phyloP scores from a whole-genome alignment of 345 rosid species.

The Trapa bicornis region DNA sequence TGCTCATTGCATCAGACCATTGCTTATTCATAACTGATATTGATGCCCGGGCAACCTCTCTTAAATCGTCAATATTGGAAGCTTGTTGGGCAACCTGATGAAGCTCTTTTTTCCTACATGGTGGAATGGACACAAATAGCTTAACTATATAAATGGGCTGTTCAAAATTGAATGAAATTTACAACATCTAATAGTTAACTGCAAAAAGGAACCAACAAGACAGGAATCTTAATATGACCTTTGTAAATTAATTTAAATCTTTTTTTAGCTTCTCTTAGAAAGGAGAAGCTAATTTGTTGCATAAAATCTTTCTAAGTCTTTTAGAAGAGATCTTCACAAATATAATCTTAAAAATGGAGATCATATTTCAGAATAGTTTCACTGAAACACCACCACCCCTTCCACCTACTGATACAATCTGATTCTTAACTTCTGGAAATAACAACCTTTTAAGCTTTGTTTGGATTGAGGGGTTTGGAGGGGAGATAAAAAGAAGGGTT shows the following conservation, averaged over 20 bases:
- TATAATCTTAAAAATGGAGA: background rate
- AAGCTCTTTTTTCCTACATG: conserved; percentile 68
- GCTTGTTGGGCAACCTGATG: conserved; percentile 95
- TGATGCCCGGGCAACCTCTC: conserved; percentile 64
- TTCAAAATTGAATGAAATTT: background rate
- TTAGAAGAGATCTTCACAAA: background rate
- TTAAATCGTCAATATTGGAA: conserved; percentile 72
- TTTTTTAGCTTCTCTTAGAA: background rate
- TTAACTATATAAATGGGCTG: background rate
- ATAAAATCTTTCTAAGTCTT: background rate
- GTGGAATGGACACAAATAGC: background rate
- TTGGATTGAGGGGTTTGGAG: no score
- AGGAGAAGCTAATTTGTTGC: background rate
- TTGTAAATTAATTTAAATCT: background rate
- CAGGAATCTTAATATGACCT: background rate
- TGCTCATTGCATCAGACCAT: conserved; percentile 79
- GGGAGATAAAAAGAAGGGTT: no score
- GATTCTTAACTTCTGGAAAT: background rate
- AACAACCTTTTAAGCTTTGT: no score
- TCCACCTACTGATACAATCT: background rate
- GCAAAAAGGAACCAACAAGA: background rate
- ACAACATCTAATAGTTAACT: background rate
- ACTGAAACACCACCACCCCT: background rate
- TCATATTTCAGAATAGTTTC: background rate
- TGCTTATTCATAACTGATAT: conserved; percentile 68